Evolutionary conservation across 805 yeast species (phyloP).

Genomic region (Candida stauntonica): DNA sequence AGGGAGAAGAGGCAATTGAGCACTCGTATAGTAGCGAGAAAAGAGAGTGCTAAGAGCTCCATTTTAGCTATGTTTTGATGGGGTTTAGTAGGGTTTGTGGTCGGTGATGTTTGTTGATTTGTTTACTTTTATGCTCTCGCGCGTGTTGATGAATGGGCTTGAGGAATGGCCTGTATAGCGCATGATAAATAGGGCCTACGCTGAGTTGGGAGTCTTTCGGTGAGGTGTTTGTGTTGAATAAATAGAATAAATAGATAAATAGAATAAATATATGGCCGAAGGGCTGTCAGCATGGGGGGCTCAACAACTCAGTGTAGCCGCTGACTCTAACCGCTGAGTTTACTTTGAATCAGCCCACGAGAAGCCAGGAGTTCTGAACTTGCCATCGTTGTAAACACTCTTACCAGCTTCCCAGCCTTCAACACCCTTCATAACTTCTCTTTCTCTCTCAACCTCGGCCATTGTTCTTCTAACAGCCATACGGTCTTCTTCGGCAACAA

Average conservation of each 20-base stretch:
- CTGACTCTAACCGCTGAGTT: too few species aligned
- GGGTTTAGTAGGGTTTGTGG: background rate
- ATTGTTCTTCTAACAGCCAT: slow-evolving; percentile 66
- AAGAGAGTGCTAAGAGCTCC: slow-evolving; percentile 9
- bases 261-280: too few species aligned
- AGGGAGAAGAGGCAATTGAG: slow-evolving; percentile 53
- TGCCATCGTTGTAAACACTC: slow-evolving; percentile 41
- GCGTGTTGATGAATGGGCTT: background rate
- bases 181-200: too few species aligned
- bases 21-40: slow-evolving; percentile 27
- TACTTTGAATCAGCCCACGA: slow-evolving; percentile 26
- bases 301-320: too few species aligned
- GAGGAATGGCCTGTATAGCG: too few species aligned
- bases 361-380: slow-evolving; percentile 31
- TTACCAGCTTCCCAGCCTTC: slow-evolving; percentile 57
- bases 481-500: slow-evolving; percentile 81
- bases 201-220: too few species aligned
- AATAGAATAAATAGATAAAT: too few species aligned
- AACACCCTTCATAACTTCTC: slow-evolving; percentile 57
- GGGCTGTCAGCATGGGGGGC: too few species aligned
- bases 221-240: too few species aligned
- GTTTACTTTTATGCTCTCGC: background rate
- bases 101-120: background rate
- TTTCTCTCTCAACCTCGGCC: slow-evolving; percentile 66
- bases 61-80: background rate